Conservation (phyloP, 805 yeast species). For the Candida succiphila region DNA sequence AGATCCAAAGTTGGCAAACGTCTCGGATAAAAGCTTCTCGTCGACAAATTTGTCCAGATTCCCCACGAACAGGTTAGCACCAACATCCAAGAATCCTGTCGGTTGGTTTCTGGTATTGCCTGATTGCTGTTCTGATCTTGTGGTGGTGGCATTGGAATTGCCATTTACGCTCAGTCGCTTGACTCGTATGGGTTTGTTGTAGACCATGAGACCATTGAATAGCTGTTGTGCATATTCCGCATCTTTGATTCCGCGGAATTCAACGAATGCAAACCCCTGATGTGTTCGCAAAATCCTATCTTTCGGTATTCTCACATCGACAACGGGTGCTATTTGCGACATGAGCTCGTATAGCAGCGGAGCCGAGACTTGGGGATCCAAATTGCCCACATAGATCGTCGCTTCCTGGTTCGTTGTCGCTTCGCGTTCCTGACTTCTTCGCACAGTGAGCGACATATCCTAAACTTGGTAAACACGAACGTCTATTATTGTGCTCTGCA, state of each 20-base stretch:
- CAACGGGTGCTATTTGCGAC: conserved; percentile 76
- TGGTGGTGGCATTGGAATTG: conserved; percentile 4
- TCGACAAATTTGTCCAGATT: conserved; percentile 61
- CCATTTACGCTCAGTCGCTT: conserved; percentile 30
- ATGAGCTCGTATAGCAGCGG: conserved; percentile 69
- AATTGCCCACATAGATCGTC: conserved; percentile 72
- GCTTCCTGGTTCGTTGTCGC: conserved; percentile 39
- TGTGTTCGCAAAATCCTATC: conserved; percentile 62
- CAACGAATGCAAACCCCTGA: conserved; percentile 87
- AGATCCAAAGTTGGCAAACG: conserved; percentile 64
- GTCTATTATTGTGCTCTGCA: no score
- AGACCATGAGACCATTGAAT: conserved; percentile 51
- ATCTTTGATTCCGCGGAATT: conserved; percentile 48
- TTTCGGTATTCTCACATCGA: conserved; percentile 62
- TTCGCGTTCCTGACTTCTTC: conserved; percentile 21
- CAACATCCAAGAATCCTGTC: conserved; percentile 20
- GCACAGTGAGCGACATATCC: background rate
- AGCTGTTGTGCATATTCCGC: conserved; percentile 59
- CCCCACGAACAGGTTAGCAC: conserved; percentile 44
- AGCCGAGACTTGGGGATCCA: conserved; percentile 70
- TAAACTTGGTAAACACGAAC: no score
- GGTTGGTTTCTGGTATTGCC: background rate
- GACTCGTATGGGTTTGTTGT: conserved; percentile 50
- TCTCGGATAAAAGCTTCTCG: conserved; percentile 39
- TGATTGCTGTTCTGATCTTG: conserved; percentile 13